Evolutionary conservation across 148 eudicot species (phyloP).

Genomic region (Chenopodium berlandieri): DNA sequence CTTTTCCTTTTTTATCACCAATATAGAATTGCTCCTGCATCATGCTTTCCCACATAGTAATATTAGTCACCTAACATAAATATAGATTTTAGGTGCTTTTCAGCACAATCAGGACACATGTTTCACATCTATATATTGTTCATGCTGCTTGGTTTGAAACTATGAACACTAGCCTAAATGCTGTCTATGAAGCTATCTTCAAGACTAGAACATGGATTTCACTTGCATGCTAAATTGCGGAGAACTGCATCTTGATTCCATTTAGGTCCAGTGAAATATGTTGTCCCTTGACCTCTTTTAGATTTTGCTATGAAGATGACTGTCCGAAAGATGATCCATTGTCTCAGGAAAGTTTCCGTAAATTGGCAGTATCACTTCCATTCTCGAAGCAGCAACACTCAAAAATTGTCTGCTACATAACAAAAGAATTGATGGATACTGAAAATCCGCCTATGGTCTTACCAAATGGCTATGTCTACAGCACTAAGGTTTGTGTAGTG

Average conservation of each 20-base stretch:
- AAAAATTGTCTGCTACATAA: constrained; percentile 93
- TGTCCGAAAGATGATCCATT: constrained; percentile 95
- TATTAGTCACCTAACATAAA: background rate
- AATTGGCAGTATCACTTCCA: constrained; percentile 76
- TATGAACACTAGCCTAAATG: background rate
- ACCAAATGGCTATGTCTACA: constrained; percentile 94
- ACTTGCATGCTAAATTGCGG: background rate
- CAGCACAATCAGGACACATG: background rate
- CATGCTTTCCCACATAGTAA: background rate
- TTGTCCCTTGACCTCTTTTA: constrained; percentile 53
- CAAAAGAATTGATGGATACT: constrained; percentile 96
- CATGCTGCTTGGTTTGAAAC: background rate
- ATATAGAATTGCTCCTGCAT: background rate
- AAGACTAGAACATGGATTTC: background rate
- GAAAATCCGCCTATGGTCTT: constrained; percentile 98
- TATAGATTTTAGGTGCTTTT: background rate
- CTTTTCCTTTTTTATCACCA: background rate
- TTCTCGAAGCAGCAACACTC: constrained; percentile 99
- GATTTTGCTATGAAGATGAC: constrained; percentile 88
- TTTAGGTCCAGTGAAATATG: background rate
- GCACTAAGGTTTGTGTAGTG: constrained; percentile 66
- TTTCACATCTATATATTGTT: background rate
- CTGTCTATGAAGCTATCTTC: background rate
- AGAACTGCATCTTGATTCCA: background rate
- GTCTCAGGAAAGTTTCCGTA: constrained; percentile 93